Conservation (phyloP, 352 stramenopile species). For the Pythium insidiosum region DNA sequence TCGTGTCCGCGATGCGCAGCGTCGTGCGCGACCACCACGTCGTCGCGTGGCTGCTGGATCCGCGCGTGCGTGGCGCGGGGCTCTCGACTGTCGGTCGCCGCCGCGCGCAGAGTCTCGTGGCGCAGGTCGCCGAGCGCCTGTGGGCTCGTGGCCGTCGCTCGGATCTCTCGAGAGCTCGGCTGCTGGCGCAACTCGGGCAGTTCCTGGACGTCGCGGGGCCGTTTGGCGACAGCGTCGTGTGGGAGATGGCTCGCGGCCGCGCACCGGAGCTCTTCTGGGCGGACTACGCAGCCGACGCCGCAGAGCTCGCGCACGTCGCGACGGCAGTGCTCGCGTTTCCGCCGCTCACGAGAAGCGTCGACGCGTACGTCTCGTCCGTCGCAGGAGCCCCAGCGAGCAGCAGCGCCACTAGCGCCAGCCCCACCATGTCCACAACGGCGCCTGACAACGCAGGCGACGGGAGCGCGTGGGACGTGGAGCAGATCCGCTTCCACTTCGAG, state of each 20-base stretch:
- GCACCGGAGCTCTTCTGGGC: conserved; percentile 34
- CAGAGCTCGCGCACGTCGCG: conserved; percentile 29
- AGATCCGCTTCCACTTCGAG: conserved; percentile 10
- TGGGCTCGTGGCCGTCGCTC: neutral
- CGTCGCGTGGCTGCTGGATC: conserved; percentile 38
- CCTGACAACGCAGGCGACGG: neutral
- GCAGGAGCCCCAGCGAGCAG: no score
- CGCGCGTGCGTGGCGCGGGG: conserved; percentile 27
- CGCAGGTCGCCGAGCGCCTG: conserved; percentile 21
- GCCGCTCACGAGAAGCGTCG: neutral
- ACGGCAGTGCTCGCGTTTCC: conserved; percentile 20
- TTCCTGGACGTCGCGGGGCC: conserved; percentile 24
- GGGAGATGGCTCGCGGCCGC: conserved; percentile 38
- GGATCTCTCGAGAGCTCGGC: conserved; percentile 5
- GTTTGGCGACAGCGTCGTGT: conserved; percentile 33
- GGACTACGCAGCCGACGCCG: conserved; percentile 35
- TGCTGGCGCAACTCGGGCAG: conserved; percentile 30
- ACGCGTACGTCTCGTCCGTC: neutral
- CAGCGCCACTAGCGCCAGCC: no score
- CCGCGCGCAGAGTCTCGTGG: conserved; percentile 35
- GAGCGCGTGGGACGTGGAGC: neutral
- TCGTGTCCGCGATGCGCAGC: neutral
- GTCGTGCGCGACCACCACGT: conserved; percentile 27
- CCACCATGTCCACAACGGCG: no score
- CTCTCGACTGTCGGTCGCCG: conserved; percentile 31